Evolutionary conservation across 345 rosid genomes (phyloP), one percentile per base, ranked within the genome.

Genomic region (Melaleuca alternifolia): DNA sequence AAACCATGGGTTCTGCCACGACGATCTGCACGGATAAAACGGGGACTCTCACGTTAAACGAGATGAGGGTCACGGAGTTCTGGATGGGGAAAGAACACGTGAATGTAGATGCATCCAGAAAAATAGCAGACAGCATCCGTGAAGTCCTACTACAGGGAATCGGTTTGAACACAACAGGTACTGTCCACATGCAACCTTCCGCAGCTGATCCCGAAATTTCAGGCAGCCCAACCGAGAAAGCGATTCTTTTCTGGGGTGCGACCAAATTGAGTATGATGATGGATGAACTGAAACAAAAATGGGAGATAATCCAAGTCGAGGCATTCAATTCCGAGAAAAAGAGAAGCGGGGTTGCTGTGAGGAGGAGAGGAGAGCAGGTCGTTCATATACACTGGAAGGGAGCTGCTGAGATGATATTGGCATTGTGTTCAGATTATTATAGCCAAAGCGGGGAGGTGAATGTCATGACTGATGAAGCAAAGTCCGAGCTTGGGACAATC

Each of bases 1-100:
- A 96, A 87, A 95, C 97, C 5, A 96, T 96, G 96, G 96, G 98
- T n/a, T 96, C 96, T 13, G 96, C 97, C 2, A 93, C 97, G 6
- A 89, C 89, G 16, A 93, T 96, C 2, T 95, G 97, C 83, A 96
- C 97, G 0, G 96, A 95, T 51, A 96, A 94, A 91, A 95, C 98
- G 12, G 98, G 98, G 20, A 94, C 97, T n/a, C 92, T 96, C 50
- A 96, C 99, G 30, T 87, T 92, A 84, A 94, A 94, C 87, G 92
- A 87, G 71, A 95, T 95, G 97, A 90, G 88, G 75, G 98, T 95
- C 82, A 93, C 93, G 1, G 91, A 92, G 86, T 92, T 94, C 79
- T 95, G 96, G 93, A 84, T 92, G 1, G 98, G 98, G 54, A 86
- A 88, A n/a, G 92, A 94, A 85, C 44, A 86, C 4, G 87, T 90